phyloP scores from a whole-genome alignment of 148 eudicot genomes.

The Arbutus unedo region DNA sequence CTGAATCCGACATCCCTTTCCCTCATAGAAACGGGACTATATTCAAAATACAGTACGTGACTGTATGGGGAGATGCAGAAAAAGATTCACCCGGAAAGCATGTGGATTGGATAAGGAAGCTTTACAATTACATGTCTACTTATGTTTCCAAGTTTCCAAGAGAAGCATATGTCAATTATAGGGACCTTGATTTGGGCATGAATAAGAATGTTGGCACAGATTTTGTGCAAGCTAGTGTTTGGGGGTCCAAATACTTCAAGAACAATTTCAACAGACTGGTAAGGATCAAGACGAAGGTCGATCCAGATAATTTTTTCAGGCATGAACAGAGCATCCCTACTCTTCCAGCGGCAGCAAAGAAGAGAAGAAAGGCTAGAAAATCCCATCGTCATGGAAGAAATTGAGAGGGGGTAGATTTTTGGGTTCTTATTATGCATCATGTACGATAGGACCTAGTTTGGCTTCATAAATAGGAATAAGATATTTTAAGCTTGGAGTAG shows the following conservation, averaged over 20 bases:
- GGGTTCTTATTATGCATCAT: neutral
- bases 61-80: neutral
- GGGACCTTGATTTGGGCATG: slow-evolving; percentile 7
- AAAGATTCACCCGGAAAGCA: neutral
- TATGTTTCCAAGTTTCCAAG: slow-evolving; percentile 8
- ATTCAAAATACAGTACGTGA: neutral
- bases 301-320: slow-evolving; percentile 35
- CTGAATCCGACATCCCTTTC: neutral
- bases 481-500: neutral
- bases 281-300: slow-evolving; percentile 31
- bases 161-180: neutral
- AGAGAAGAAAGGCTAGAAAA: neutral
- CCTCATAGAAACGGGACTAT: neutral
- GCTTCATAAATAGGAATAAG: neutral
- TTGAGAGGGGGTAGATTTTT: neutral
- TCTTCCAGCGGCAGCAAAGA: neutral
- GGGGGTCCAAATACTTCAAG: slow-evolving; percentile 34
- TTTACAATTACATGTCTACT: neutral
- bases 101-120: neutral
- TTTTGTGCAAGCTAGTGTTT: slow-evolving; percentile 23
- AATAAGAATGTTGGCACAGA: neutral
- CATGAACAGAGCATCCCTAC: slow-evolving; percentile 40
- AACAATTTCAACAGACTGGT: slow-evolving; percentile 33
- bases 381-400: neutral
- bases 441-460: neutral